Conservation (phyloP, 2,329 filamentous ascomycete genomes). For the Harringtonia aguacate region DNA sequence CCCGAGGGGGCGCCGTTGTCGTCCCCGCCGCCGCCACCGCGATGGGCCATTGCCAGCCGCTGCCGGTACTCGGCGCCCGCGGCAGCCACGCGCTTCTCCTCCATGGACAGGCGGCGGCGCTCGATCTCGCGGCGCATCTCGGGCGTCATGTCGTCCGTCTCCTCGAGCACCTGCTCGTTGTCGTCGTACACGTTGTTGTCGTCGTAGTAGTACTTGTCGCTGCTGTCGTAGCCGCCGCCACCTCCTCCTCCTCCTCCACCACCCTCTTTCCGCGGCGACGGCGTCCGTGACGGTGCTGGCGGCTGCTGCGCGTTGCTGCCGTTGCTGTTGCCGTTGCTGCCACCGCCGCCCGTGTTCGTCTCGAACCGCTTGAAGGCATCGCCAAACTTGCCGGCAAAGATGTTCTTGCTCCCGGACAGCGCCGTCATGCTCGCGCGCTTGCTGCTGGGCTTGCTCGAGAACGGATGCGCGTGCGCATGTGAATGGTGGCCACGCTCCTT, state of each 20-base stretch:
- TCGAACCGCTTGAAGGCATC: constrained; percentile 94
- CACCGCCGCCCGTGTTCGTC: constrained; percentile 22
- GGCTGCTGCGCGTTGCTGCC: constrained; percentile 16
- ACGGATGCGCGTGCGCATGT: no score
- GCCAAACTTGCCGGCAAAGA: constrained; percentile 81
- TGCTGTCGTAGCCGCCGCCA: constrained; percentile 67
- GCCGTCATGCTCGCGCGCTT: constrained; percentile 69
- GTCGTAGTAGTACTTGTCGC: constrained; percentile 54
- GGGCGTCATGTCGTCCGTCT: constrained; percentile 64
- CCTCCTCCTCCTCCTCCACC: constrained; percentile 39
- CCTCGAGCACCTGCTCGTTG: constrained; percentile 51
- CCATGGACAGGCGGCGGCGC: constrained; percentile 66
- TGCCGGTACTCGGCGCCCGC: constrained; percentile 82
- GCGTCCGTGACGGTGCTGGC: constrained; percentile 25
- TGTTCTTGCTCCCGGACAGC: constrained; percentile 64
- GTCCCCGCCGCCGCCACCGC: constrained; percentile 21
- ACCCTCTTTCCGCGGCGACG: constrained; percentile 41
- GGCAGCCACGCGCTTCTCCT: constrained; percentile 81
- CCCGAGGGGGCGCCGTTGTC: constrained; percentile 18
- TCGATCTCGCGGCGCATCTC: constrained; percentile 89
- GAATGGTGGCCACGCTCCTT: constrained; percentile 32
- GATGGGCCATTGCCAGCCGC: constrained; percentile 55
- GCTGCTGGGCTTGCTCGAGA: constrained; percentile 42
- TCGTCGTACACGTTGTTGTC: constrained; percentile 61
- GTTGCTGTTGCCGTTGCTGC: constrained; percentile 21